phyloP scores from a whole-genome alignment of 1,284 basidiomycete genomes.

The Neotropicomus parvogracilis region DNA sequence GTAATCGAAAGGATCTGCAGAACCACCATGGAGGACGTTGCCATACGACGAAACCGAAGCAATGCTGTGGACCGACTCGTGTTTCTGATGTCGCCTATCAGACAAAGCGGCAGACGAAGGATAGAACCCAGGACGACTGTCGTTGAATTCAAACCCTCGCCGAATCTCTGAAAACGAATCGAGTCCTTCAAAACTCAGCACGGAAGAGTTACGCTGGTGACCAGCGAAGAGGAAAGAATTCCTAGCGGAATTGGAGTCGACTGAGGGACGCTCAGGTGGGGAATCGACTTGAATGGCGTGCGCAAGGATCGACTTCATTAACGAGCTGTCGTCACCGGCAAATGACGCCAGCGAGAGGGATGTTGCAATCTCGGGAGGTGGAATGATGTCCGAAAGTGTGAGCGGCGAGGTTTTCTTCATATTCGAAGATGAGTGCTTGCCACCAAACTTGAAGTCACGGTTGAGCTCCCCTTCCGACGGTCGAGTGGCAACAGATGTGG shows the following conservation, averaged over 20 bases:
- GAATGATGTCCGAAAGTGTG: constrained; percentile 72
- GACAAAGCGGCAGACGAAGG: constrained; percentile 43
- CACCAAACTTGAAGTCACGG: constrained; percentile 69
- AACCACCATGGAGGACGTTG: constrained; percentile 58
- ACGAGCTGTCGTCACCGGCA: constrained; percentile 49
- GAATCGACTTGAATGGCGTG: constrained; percentile 39
- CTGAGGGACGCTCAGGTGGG: constrained; percentile 35
- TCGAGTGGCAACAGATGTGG: constrained; percentile 41
- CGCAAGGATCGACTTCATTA: constrained; percentile 58
- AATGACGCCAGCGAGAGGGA: constrained; percentile 46
- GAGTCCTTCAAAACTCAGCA: constrained; percentile 62
- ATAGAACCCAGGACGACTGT: constrained; percentile 62
- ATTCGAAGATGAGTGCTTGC: constrained; percentile 37
- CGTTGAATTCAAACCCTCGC: constrained; percentile 67
- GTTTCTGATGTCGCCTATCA: constrained; percentile 40
- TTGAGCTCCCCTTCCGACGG: constrained; percentile 64
- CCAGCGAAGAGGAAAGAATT: constrained; percentile 9
- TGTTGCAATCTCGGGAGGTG: constrained; percentile 51
- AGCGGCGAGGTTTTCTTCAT: constrained; percentile 29
- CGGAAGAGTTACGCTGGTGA: constrained; percentile 52
- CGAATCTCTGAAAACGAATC: constrained; percentile 72
- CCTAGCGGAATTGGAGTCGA: constrained; percentile 42
- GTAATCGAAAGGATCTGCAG: constrained; percentile 74
- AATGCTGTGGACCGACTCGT: constrained; percentile 71
- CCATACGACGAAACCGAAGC: constrained; percentile 82